Conservation (phyloP, 495 filamentous ascomycete genomes). For the Xylaria telfairii region DNA sequence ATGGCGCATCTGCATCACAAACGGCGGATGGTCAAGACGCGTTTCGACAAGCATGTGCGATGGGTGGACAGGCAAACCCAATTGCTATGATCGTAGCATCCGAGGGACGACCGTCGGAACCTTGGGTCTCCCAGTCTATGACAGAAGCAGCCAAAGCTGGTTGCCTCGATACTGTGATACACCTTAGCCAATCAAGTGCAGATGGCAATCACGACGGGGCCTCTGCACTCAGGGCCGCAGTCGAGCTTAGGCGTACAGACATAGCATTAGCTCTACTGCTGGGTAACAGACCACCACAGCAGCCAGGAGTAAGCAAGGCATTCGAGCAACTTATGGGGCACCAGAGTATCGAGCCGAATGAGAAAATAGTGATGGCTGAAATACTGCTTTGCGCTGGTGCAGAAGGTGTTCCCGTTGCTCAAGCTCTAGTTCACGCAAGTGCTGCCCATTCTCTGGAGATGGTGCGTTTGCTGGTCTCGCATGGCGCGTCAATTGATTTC, state of each 20-base stretch:
- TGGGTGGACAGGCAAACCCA: constrained; percentile 45
- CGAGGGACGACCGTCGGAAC: constrained; percentile 42
- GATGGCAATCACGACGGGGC: constrained; percentile 52
- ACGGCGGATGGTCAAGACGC: constrained; percentile 49
- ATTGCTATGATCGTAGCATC: constrained; percentile 53
- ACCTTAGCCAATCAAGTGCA: constrained; percentile 51
- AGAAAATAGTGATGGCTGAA: constrained; percentile 51
- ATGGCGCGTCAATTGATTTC: constrained; percentile 55
- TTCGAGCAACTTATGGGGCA: constrained; percentile 48
- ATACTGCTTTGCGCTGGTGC: constrained; percentile 55
- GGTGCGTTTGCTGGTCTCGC: constrained; percentile 50
- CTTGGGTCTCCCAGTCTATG: constrained; percentile 49
- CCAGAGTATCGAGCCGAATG: constrained; percentile 47
- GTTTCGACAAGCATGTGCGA: constrained; percentile 50
- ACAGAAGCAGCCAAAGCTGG: constrained; percentile 52
- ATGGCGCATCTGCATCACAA: constrained; percentile 47
- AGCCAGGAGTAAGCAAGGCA: constrained; percentile 47
- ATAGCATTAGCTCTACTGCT: constrained; percentile 53
- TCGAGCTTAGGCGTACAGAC: constrained; percentile 49
- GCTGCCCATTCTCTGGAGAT: constrained; percentile 50
- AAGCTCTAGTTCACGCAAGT: constrained; percentile 47
- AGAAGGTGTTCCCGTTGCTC: constrained; percentile 45
- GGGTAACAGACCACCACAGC: constrained; percentile 44
- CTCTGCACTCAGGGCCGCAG: constrained; percentile 51
- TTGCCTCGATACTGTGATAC: constrained; percentile 49